A percentile compares a stretch with the other conserved stretches of the same genome.
These are phyloP conservation scores for Aspergillus ochraceoroseus DNA, from an alignment of 2,329 filamentous ascomycete species.

Conservation along the genomic window DNA sequence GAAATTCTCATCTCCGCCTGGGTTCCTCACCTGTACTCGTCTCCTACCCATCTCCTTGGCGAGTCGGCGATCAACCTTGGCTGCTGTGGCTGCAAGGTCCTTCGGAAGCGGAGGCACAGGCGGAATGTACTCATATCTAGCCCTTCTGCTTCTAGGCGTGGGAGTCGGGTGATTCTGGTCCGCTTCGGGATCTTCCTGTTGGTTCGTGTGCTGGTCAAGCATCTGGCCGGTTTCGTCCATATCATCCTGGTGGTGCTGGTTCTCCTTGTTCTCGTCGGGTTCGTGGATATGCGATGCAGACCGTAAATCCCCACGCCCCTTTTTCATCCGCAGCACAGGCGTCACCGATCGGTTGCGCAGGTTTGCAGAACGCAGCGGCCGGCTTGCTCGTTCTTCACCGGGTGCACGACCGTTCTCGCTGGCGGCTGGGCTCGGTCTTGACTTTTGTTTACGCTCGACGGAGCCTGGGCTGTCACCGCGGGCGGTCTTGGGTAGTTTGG, in stretches of 20 bases:
- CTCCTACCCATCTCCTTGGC: constrained; percentile 25
- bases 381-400: constrained; percentile 16
- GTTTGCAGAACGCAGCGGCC: constrained; percentile 19
- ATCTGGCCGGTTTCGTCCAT: background rate
- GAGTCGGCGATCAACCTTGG: constrained; percentile 24
- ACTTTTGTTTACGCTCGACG: constrained; percentile 28
- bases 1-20: constrained; percentile 27
- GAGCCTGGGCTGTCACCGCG: constrained; percentile 34
- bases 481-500: constrained; percentile 32
- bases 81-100: constrained; percentile 28
- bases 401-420: constrained; percentile 7
- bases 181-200: constrained; percentile 18
- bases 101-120: constrained; percentile 41
- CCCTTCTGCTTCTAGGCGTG: constrained; percentile 17
- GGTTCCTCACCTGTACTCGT: constrained; percentile 4
- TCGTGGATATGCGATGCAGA: constrained; percentile 11
- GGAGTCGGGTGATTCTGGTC: constrained; percentile 16
- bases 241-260: constrained; percentile 7
- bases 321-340: constrained; percentile 24
- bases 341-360: constrained; percentile 17
- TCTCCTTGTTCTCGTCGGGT: constrained; percentile 17
- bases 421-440: constrained; percentile 3
- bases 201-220: no score
- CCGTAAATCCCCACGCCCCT: constrained; percentile 21
- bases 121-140: constrained; percentile 34